phyloP scores from a whole-genome alignment of 495 filamentous ascomycete genomes.

The Aspergillus egyptiacus region DNA sequence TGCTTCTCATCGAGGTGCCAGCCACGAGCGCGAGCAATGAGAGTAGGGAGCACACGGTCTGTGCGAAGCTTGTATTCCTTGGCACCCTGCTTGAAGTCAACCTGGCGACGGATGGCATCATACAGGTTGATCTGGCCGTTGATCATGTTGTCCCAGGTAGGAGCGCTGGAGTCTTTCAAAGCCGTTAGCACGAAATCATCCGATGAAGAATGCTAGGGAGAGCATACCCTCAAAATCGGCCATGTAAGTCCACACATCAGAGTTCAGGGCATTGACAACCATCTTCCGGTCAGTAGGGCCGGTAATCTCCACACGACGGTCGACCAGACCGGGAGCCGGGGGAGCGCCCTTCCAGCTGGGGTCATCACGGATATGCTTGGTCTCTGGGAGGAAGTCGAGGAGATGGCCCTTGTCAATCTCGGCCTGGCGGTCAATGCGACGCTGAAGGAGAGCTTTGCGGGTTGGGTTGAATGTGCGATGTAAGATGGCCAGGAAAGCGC shows the following conservation, averaged over 20 bases:
- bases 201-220: neutral
- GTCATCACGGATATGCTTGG: constrained; percentile 90
- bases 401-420: constrained; percentile 88
- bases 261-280: constrained; percentile 97
- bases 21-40: constrained; percentile 82
- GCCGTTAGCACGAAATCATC: neutral
- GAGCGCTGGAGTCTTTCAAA: constrained; percentile 84
- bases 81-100: constrained; percentile 91
- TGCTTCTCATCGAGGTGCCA: constrained; percentile 99
- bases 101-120: constrained; percentile 88
- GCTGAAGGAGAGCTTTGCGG: constrained; percentile 83
- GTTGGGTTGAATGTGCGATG: constrained; percentile 90
- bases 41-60: constrained; percentile 69
- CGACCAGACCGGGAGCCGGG: constrained; percentile 87
- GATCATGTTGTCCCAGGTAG: constrained; percentile 99
- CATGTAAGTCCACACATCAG: constrained; percentile 99
- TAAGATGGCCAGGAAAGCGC: constrained; percentile 87
- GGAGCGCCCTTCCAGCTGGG: constrained; percentile 90
- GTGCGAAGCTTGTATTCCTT: constrained; percentile 98
- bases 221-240: constrained; percentile 86
- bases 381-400: constrained; percentile 96
- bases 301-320: constrained; percentile 97
- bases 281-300: constrained; percentile 98
- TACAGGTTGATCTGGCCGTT: constrained; percentile 98
- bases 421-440: constrained; percentile 79